Percentiles rank a stretch among this genome's conserved stretches.
These are phyloP conservation scores for Sparassis latifolia DNA, from an alignment of 1,284 basidiomycete genomes.

Conservation along the genomic window DNA sequence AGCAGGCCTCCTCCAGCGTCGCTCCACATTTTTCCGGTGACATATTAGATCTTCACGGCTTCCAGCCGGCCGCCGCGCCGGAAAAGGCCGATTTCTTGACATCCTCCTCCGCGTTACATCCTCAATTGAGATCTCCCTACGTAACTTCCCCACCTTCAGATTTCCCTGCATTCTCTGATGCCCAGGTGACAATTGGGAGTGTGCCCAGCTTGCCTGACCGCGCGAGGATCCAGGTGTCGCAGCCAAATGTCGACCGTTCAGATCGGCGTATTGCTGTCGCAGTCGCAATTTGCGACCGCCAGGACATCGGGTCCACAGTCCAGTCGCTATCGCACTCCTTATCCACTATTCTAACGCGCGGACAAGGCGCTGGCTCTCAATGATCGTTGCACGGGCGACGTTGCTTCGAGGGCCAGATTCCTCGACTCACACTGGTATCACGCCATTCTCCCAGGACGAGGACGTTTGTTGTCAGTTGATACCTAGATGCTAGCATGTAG, in stretches of 20 bases:
- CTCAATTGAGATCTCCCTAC: background rate
- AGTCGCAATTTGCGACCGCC: conserved; percentile 6
- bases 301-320: conserved; percentile 3
- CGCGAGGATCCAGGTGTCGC: conserved; percentile 3
- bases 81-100: background rate
- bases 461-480: no score
- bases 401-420: no score
- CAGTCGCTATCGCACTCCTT: conserved; percentile 3
- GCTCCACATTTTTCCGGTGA: background rate
- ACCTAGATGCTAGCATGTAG: no score
- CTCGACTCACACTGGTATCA: no score
- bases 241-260: conserved; percentile 1
- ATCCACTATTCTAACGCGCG: conserved; percentile 1
- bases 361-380: no score
- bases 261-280: conserved; percentile 8
- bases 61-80: background rate
- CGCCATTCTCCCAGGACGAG: no score
- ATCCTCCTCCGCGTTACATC: background rate
- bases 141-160: background rate
- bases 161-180: background rate
- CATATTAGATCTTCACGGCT: background rate
- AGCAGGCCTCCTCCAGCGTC: background rate
- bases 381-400: no score
- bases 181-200: conserved; percentile 3
- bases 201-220: conserved; percentile 2